Conservation (phyloP, 257 asterid species). For the Capsicum baccatum region DNA sequence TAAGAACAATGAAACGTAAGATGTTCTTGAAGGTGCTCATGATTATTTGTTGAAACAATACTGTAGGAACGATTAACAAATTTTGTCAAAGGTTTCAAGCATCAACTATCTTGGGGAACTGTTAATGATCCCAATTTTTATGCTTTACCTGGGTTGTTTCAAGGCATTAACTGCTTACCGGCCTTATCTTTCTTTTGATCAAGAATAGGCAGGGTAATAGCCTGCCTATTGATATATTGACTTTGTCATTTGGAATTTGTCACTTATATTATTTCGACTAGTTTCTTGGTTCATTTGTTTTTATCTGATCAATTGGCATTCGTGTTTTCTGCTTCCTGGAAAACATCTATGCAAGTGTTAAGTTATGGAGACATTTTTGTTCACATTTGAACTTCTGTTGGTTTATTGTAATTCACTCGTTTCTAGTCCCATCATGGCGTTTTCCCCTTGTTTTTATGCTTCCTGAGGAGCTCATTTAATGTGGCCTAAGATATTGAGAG, state of each 20-base stretch:
- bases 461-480: not conserved
- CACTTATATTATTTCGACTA: no score
- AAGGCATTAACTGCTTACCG: not conserved
- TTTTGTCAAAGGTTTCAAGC: not conserved
- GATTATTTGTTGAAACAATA: not conserved
- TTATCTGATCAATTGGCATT: not conserved
- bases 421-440: slow-evolving; percentile 6
- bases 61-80: not conserved
- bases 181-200: slow-evolving; percentile 2
- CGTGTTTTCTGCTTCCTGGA: not conserved
- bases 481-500: slow-evolving; percentile 18
- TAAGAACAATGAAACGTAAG: not conserved
- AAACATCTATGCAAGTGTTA: not conserved
- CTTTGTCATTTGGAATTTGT: no score
- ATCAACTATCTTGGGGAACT: not conserved
- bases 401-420: slow-evolving; percentile 2
- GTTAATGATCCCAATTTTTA: not conserved
- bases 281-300: not conserved
- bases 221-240: no score
- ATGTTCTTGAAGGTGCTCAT: not conserved
- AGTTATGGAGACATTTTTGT: not conserved
- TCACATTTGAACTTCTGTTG: not conserved
- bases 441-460: not conserved
- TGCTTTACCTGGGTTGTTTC: not conserved
- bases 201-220: not conserved